Evolutionary conservation across 2,329 filamentous ascomycete species (phyloP), one percentile per base, ranked within the genome.

Genomic region (Sarocladiaceae sp.): DNA sequence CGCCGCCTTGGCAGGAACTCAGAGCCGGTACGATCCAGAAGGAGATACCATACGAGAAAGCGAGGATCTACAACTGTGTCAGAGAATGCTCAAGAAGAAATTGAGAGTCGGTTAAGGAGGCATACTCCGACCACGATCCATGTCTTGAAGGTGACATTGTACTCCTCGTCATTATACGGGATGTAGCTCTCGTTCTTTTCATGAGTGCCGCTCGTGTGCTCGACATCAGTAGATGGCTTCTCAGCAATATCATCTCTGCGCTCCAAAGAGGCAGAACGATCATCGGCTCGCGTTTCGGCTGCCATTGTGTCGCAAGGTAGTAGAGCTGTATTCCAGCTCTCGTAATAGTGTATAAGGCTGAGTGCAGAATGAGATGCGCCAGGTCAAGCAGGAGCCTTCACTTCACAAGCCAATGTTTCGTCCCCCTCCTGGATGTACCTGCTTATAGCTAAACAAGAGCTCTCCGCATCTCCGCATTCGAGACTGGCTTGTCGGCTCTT

Each of bases 101-200:
- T 28, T n/a, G 25, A 4, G 25, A 18, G n/a, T 4, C 15, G 25
- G 12, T n/a, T n/a, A n/a, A 25, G 10, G 40, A 3, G 4, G 22
- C 50, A 36, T 51, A 59, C 59, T 54, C 61, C 54, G 26, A 70
- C 66, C 8, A 71, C 67, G 47, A 68, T 64, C 68, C 67, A 71
- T 13, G 68, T 70, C 59, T 70, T 71, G 56, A 69, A 62, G 4
- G 68, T 71, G 47, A 71, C 67, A 54, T 65, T 60, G 56, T 70
- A 71, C 50, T 70, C 64, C 20, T 63, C 61, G 52, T 70, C 66
- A 42, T 52, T 60, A 28, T 61, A 51, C 2, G 65, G 66, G 29
- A 69, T 58, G 50, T 63, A 63, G 17, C 29, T 22, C 47, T 56
- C 58, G n/a, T 47, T 26, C 22, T 59, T 53, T 4, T 40, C 39